Percentiles rank a stretch among this genome's conserved stretches.
These are phyloP conservation scores for Diaporthe sp. DNA, from an alignment of 2,329 filamentous ascomycete species.

Conservation along the genomic window DNA sequence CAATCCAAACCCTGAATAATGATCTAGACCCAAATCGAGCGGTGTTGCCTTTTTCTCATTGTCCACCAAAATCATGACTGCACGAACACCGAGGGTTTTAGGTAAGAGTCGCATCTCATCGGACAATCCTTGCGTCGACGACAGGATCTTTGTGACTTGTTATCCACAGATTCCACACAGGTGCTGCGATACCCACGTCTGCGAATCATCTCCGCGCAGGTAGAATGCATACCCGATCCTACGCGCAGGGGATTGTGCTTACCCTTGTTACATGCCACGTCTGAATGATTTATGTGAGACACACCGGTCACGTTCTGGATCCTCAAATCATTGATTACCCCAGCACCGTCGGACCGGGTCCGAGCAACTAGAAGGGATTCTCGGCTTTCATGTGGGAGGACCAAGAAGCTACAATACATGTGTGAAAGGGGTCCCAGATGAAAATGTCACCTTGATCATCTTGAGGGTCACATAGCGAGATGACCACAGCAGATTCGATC, in stretches of 20 bases:
- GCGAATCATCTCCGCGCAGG: background rate
- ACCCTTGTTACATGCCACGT: conserved; percentile 4
- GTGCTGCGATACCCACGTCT: background rate
- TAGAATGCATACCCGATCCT: background rate
- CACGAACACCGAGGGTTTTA: background rate
- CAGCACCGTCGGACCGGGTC: background rate
- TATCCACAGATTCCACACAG: background rate
- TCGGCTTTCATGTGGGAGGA: background rate
- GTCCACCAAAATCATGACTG: no score
- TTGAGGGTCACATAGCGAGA: background rate
- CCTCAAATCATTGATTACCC: background rate
- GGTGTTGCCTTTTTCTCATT: no score
- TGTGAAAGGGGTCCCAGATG: background rate
- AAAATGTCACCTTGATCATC: background rate
- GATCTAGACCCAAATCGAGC: background rate
- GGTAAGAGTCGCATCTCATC: background rate
- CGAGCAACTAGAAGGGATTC: background rate
- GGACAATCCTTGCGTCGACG: background rate
- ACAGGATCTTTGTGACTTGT: background rate
- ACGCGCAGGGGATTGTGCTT: background rate
- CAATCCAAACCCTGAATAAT: no score
- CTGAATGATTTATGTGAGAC: conserved; percentile 17
- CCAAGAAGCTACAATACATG: background rate
- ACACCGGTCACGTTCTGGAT: background rate
- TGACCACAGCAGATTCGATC: background rate